Evolutionary conservation across 1,284 basidiomycete species (phyloP).

Genomic region (Pascua guehoae): DNA sequence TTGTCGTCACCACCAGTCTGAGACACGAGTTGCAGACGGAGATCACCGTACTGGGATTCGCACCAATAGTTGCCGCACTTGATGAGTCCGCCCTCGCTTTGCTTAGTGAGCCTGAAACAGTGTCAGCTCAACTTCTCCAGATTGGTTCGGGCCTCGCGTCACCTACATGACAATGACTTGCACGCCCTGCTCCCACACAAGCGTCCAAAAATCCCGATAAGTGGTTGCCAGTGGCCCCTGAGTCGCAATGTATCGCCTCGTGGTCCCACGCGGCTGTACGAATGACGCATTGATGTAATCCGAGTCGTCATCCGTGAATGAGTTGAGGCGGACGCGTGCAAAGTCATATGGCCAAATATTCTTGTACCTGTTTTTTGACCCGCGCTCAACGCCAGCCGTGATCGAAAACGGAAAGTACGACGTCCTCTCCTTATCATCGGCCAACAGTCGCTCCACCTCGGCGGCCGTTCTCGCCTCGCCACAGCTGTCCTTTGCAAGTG

Average conservation of each 20-base stretch:
- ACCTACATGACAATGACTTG: constrained; percentile 65
- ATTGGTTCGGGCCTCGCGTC: background rate
- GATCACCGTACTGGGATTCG: constrained; percentile 64
- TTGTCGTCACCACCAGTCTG: constrained; percentile 55
- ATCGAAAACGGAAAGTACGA: constrained; percentile 79
- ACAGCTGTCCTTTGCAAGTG: constrained; percentile 7
- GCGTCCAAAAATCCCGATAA: constrained; percentile 88
- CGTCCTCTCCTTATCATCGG: constrained; percentile 5
- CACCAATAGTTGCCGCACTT: constrained; percentile 94
- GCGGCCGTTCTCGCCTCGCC: constrained; percentile 10
- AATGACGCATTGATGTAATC: constrained; percentile 94
- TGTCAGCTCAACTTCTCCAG: constrained; percentile 64
- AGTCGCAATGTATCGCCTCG: constrained; percentile 84
- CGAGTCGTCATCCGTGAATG: constrained; percentile 56
- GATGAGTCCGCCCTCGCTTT: constrained; percentile 79
- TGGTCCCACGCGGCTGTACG: constrained; percentile 77
- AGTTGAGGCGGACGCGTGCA: constrained; percentile 66
- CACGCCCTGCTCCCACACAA: constrained; percentile 57
- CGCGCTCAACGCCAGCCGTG: constrained; percentile 91
- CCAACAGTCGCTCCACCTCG: constrained; percentile 25
- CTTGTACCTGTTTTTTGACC: constrained; percentile 81
- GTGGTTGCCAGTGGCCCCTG: constrained; percentile 91
- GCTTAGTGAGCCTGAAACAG: constrained; percentile 76
- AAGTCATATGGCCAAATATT: constrained; percentile 94
- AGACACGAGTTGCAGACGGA: constrained; percentile 63